Percentiles rank a stretch among this genome's conserved stretches.
Conservation (phyloP, 2,329 filamentous ascomycete species). For the Colletotrichum lentis region DNA sequence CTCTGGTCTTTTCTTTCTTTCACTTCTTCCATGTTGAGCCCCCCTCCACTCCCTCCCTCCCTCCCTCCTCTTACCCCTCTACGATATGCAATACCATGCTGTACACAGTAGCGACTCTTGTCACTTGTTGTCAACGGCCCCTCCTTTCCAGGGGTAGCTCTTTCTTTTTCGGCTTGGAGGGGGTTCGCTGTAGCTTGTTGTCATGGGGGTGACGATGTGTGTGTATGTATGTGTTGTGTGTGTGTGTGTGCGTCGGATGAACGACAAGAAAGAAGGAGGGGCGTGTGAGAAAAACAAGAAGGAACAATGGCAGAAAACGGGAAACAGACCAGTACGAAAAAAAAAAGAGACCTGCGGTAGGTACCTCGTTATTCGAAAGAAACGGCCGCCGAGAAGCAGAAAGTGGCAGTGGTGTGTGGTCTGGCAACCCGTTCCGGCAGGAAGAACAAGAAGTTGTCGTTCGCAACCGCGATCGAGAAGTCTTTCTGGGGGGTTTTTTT, state of each 20-base stretch:
- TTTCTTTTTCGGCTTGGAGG: conserved; percentile 8
- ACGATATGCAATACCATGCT: conserved; percentile 35
- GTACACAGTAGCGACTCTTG: conserved; percentile 28
- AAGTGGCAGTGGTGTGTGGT: conserved; percentile 18
- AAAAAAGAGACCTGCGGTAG: conserved; percentile 8
- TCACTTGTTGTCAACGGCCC: conserved; percentile 31
- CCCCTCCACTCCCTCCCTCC: conserved; percentile 7
- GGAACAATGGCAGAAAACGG: conserved; percentile 7
- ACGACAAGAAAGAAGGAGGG: conserved; percentile 12
- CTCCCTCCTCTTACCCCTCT: conserved; percentile 22
- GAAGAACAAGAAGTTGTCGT: conserved; percentile 25
- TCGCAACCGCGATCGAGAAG: conserved; percentile 37
- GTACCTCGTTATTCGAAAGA: not conserved
- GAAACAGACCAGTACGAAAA: conserved; percentile 16
- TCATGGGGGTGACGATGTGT: conserved; percentile 23
- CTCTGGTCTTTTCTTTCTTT: conserved; percentile 10
- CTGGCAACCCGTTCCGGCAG: conserved; percentile 27
- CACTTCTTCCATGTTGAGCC: conserved; percentile 4
- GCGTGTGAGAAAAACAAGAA: conserved; percentile 19
- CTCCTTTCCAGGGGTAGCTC: conserved; percentile 26
- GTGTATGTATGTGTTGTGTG: not conserved
- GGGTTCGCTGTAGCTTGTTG: conserved; percentile 8
- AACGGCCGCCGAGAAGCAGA: conserved; percentile 6
- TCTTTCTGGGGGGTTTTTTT: conserved; percentile 28
- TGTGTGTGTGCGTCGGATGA: conserved; percentile 17